phyloP scores from a whole-genome alignment of 495 filamentous ascomycete species.

The Aspergillus conjunctus region DNA sequence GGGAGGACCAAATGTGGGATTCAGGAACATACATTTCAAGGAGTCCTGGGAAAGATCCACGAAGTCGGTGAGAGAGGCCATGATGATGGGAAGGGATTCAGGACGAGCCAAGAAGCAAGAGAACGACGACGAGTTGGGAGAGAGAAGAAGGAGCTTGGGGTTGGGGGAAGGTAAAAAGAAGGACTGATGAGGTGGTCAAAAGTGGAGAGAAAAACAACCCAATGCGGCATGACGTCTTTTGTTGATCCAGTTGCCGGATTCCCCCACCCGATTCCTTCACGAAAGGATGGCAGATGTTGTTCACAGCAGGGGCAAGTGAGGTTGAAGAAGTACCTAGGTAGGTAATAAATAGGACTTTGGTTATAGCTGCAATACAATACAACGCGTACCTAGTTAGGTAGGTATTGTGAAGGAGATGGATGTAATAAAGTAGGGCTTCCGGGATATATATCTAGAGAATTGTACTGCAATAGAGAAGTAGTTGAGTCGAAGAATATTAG shows the following conservation, averaged over 20 bases:
- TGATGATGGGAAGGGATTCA: slow-evolving; percentile 17
- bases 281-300: too few species aligned
- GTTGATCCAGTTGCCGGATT: background rate
- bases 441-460: too few species aligned
- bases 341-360: too few species aligned
- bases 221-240: slow-evolving; percentile 24
- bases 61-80: slow-evolving; percentile 44
- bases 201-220: slow-evolving; percentile 10
- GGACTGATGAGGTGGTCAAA: slow-evolving; percentile 5
- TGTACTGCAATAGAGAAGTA: too few species aligned
- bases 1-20: slow-evolving; percentile 13
- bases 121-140: slow-evolving; percentile 14
- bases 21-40: slow-evolving; percentile 40
- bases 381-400: too few species aligned
- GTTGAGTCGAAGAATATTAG: too few species aligned
- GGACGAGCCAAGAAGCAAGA: slow-evolving; percentile 12
- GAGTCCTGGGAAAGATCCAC: slow-evolving; percentile 50
- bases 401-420: too few species aligned
- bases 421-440: too few species aligned
- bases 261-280: too few species aligned
- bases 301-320: too few species aligned
- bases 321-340: too few species aligned
- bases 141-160: slow-evolving; percentile 3
- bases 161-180: slow-evolving; percentile 17
- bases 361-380: too few species aligned